These are phyloP conservation scores for Tagetes patula DNA, from an alignment of 129 eudicot species.

Conservation along the genomic window DNA sequence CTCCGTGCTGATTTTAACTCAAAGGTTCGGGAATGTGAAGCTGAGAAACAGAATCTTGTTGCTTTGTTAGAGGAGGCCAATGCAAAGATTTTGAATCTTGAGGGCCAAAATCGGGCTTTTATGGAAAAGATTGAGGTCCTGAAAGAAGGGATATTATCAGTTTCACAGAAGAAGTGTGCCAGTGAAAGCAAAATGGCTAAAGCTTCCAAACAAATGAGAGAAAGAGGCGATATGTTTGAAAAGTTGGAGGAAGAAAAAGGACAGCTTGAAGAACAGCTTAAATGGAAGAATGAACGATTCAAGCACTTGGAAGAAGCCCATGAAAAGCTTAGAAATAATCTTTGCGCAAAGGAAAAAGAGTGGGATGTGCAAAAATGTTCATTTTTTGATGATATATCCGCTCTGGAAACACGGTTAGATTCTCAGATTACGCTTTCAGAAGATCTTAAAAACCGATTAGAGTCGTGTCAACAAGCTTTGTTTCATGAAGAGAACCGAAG, in stretches of 20 bases:
- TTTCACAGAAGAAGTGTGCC: conserved; percentile 50
- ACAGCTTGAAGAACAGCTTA: conserved; percentile 64
- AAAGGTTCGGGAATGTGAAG: conserved; percentile 53
- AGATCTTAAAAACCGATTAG: conserved; percentile 53
- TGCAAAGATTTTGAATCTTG: conserved; percentile 39
- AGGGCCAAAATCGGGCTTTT: conserved; percentile 47
- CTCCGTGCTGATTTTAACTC: conserved; percentile 50
- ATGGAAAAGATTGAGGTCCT: conserved; percentile 54
- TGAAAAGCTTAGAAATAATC: conserved; percentile 47
- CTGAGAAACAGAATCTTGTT: conserved; percentile 53
- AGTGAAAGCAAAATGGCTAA: conserved; percentile 47
- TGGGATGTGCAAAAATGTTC: conserved; percentile 72
- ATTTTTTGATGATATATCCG: conserved; percentile 57
- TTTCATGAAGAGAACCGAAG: conserved; percentile 68
- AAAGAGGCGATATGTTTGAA: conserved; percentile 48
- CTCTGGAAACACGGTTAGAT: conserved; percentile 57
- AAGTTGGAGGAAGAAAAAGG: conserved; percentile 56
- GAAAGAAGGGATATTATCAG: conserved; percentile 45
- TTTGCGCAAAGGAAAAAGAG: conserved; percentile 45
- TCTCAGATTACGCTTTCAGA: conserved; percentile 55
- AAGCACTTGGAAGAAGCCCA: conserved; percentile 75
- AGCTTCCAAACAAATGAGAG: conserved; percentile 46
- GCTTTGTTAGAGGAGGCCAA: conserved; percentile 57
- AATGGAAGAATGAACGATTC: conserved; percentile 84
- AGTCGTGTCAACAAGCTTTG: conserved; percentile 66